A percentile compares a stretch with the other conserved stretches of the same genome.
phyloP scores from a whole-genome alignment of 176 grass and related monocot species.

The maize (Zea mays) region Zm-B73-REFERENCE-NAM-5.0 NC_050099.1:47117501-47118000 shows the following conservation, averaged over 20 bases:
- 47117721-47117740: background rate
- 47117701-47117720: background rate
- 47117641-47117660: background rate
- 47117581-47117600: background rate
- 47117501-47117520: background rate
- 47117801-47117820: background rate
- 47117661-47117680: constrained; percentile 1
- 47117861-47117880: background rate
- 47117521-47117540: background rate
- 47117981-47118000: background rate
- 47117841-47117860: background rate
- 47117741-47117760: background rate
- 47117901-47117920: background rate
- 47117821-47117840: background rate
- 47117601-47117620: background rate
- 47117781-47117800: constrained; percentile 13
- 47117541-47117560: background rate
- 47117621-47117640: background rate
- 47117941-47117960: background rate
- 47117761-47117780: background rate
- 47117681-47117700: background rate
- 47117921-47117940: background rate
- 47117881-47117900: background rate
- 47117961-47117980: background rate
- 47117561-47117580: background rate